phyloP scores from a whole-genome alignment of 2,329 filamentous ascomycete species.

The Colletotrichum sp. region DNA sequence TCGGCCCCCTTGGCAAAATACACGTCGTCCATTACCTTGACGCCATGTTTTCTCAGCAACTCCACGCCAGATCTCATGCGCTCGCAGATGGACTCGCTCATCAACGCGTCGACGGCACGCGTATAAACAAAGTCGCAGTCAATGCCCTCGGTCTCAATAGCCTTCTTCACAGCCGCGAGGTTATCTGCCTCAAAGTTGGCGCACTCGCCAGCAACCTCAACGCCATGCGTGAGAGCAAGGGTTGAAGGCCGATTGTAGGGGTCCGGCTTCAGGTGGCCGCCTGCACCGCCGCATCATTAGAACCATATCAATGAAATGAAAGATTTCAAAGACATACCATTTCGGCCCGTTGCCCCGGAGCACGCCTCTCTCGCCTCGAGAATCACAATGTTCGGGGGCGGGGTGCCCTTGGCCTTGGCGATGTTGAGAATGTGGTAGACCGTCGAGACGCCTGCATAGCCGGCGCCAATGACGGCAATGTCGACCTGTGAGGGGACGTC shows the following conservation, averaged over 20 bases:
- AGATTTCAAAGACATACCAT: constrained; percentile 44
- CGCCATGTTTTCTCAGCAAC: constrained; percentile 30
- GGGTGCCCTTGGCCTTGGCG: constrained; percentile 30
- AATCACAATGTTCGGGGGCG: constrained; percentile 39
- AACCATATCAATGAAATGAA: constrained; percentile 47
- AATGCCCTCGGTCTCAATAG: constrained; percentile 40
- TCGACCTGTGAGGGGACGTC: constrained; percentile 18
- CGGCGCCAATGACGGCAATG: constrained; percentile 21
- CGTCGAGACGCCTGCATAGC: constrained; percentile 22
- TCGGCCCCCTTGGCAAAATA: constrained; percentile 28
- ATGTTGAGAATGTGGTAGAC: constrained; percentile 27
- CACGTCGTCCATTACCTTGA: constrained; percentile 31
- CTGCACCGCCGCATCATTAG: constrained; percentile 39
- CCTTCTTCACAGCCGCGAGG: constrained; percentile 40
- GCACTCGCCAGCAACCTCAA: constrained; percentile 34
- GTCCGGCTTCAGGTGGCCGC: constrained; percentile 55
- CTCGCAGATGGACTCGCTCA: constrained; percentile 27
- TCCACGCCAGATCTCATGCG: constrained; percentile 33
- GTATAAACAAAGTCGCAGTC: constrained; percentile 51
- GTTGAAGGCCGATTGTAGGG: constrained; percentile 59
- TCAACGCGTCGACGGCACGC: constrained; percentile 41
- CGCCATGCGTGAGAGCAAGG: constrained; percentile 52
- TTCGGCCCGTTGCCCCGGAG: constrained; percentile 59
- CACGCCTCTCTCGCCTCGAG: constrained; percentile 55
- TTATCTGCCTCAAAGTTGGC: constrained; percentile 51